Conservation (phyloP, 495 filamentous ascomycete genomes). For the Penicillium nucicola region DNA sequence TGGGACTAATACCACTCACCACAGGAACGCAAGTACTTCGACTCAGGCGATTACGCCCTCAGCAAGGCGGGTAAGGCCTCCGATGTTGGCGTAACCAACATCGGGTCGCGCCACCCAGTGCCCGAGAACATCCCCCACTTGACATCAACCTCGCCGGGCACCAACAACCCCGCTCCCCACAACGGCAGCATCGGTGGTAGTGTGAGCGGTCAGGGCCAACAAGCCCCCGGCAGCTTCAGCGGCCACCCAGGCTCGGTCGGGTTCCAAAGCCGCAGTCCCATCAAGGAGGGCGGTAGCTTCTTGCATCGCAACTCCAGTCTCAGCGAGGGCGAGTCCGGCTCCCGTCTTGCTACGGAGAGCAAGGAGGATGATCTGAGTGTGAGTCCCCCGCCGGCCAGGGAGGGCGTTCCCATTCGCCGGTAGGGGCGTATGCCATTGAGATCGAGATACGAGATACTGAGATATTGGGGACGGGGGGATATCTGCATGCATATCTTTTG, state of each 20-base stretch:
- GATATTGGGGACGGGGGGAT: not conserved
- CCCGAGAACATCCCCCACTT: conserved; percentile 96
- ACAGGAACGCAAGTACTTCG: conserved; percentile 97
- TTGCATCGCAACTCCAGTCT: conserved; percentile 71
- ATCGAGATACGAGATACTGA: not conserved
- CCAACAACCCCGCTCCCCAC: conserved; percentile 36
- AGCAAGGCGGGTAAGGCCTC: conserved; percentile 97
- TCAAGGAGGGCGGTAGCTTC: conserved; percentile 77
- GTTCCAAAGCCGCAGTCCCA: conserved; percentile 67
- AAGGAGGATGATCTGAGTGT: conserved; percentile 37
- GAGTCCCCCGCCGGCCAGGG: conserved; percentile 46
- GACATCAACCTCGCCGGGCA: conserved; percentile 66
- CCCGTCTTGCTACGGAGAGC: conserved; percentile 23
- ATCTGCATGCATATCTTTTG: conserved; percentile 11
- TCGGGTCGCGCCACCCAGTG: conserved; percentile 90
- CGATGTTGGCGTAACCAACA: conserved; percentile 86
- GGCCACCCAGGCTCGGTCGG: conserved; percentile 45
- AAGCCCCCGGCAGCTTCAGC: conserved; percentile 46
- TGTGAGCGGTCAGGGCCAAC: conserved; percentile 40
- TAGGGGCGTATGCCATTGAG: conserved; percentile 6
- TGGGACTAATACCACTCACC: not conserved
- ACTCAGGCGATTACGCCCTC: conserved; percentile 96
- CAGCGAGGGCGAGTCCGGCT: conserved; percentile 56
- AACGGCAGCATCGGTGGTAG: conserved; percentile 35
- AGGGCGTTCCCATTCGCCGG: conserved; percentile 65